Evolutionary conservation across 352 stramenopile species (phyloP), one percentile per base, ranked within the genome.

Genomic region (Elongisporangium prolatum): DNA sequence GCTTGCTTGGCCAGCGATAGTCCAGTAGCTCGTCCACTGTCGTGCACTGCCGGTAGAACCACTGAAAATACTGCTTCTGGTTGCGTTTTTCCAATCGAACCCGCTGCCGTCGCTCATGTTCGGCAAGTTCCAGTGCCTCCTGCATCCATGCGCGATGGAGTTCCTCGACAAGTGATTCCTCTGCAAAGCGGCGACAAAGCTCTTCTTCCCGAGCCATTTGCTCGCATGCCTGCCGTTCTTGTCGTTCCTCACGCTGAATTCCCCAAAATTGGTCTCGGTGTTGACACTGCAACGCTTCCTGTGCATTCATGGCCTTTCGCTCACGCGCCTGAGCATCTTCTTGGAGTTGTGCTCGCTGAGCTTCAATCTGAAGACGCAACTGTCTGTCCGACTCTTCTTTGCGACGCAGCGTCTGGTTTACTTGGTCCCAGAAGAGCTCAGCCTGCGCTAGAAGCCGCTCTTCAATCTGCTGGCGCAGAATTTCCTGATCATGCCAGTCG

Each of bases 231-330:
- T 50, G 21, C 0, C 54, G 21, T 56, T 89, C 72, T 2, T 67
- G 67, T 28, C 37, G 24, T 24, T 87, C 79, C 59, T 87, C 72
- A 0, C 74, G 72, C 47, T 89, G 67, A 20, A 87, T 86, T 1
- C 79, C 79, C 79, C 79, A 89, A 54, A 89, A 87, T 0, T 25
- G 61, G 28, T 89, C 79, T n/a, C 51, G 52, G 21, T 83, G 54
- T 3, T 59, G 52, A n/a, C 75, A 78, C 57, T 89, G 79, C 20
- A 70, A 50, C 11, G 44, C 24, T 49, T 87, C 79, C 55, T 84
- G 67, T 0, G 28, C 17, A 6, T 48, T 34, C 77, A 87, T 83
- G 4, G 59, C 63, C 18, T 69, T 55, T 0, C 60, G 52, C 51
- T 71, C 77, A 6, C 67, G 61, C 0, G 62, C 48, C 50, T 87